phyloP scores from a whole-genome alignment of 495 filamentous ascomycete genomes.

The Hypoxylon trugodes region DNA sequence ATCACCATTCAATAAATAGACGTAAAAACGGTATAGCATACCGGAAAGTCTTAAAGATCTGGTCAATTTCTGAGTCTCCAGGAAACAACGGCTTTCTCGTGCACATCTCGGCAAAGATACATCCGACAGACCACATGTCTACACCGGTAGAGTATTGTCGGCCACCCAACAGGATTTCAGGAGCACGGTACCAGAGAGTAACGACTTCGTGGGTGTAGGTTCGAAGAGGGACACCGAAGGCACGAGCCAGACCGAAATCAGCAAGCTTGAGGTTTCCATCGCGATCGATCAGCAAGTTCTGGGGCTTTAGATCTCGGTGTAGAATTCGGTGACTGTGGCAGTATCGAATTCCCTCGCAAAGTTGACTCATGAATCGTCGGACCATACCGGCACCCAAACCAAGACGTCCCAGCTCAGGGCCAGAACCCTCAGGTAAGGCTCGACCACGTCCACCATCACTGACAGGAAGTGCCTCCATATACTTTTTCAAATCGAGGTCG shows the following conservation, averaged over 20 bases:
- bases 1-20: neutral
- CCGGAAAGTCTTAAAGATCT: conserved; percentile 99
- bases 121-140: conserved; percentile 99
- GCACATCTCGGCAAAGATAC: conserved; percentile 99
- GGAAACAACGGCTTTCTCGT: conserved; percentile 97
- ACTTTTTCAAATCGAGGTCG: conserved; percentile 94
- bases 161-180: conserved; percentile 95
- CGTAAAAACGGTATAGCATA: conserved; percentile 50
- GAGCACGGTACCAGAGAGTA: conserved; percentile 97
- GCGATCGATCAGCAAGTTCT: conserved; percentile 94
- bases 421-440: conserved; percentile 81
- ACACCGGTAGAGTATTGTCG: conserved; percentile 98
- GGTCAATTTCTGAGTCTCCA: conserved; percentile 98
- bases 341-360: conserved; percentile 90
- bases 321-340: conserved; percentile 95
- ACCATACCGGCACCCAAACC: conserved; percentile 91
- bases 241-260: conserved; percentile 95
- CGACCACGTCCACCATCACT: conserved; percentile 90
- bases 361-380: conserved; percentile 96
- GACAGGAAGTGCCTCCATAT: conserved; percentile 96
- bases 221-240: conserved; percentile 93
- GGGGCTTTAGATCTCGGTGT: conserved; percentile 96
- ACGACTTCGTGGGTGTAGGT: conserved; percentile 99
- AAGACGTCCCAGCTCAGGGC: conserved; percentile 68
- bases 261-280: conserved; percentile 97